Percentiles rank a stretch among this genome's conserved stretches.
phyloP scores from a whole-genome alignment of 306 rosid species.

The Quercus glauca region DNA sequence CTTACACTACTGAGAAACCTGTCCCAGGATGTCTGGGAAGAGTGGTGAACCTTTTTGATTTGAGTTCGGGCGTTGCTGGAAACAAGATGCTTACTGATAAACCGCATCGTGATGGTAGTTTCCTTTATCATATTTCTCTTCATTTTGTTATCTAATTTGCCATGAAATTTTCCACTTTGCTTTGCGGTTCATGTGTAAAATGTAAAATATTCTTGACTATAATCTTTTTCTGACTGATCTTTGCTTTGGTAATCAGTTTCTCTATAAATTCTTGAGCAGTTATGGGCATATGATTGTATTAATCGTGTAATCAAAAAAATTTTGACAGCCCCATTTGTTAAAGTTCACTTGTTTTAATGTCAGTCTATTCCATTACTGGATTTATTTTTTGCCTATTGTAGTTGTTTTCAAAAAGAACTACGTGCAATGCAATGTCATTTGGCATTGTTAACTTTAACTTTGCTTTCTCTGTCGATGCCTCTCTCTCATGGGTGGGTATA shows the following conservation, averaged over 20 bases:
- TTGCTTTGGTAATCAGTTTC: not conserved
- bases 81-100: slow-evolving; percentile 77
- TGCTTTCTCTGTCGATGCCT: slow-evolving; percentile 4
- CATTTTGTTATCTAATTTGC: not conserved
- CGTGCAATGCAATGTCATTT: not conserved
- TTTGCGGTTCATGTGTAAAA: not conserved
- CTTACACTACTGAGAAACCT: slow-evolving; percentile 58
- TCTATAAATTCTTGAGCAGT: not conserved
- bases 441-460: not conserved
- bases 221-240: not conserved
- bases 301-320: not conserved
- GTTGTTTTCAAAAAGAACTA: not conserved
- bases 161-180: not conserved
- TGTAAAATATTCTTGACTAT: not conserved
- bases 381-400: not conserved
- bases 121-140: slow-evolving; percentile 2
- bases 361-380: not conserved
- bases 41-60: slow-evolving; percentile 91
- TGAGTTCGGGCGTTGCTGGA: slow-evolving; percentile 56
- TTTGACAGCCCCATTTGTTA: not conserved
- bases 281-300: not conserved
- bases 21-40: slow-evolving; percentile 94
- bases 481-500: too few species aligned
- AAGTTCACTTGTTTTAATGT: not conserved
- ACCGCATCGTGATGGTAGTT: slow-evolving; percentile 75